phyloP scores from a whole-genome alignment of 2,329 filamentous ascomycete species.

The Talaromyces sp. region DNA sequence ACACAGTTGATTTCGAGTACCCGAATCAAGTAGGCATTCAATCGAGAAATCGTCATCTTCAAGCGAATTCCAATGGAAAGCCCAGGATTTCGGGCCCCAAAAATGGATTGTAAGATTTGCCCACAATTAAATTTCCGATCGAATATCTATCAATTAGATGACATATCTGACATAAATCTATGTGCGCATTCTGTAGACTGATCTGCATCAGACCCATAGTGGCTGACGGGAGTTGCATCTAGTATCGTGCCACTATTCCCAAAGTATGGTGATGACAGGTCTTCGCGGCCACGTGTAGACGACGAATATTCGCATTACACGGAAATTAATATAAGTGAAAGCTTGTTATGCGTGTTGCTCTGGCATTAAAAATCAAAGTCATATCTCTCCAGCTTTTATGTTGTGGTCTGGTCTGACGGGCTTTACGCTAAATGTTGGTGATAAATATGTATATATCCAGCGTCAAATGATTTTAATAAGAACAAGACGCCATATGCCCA shows the following conservation, averaged over 20 bases:
- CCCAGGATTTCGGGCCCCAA: background rate
- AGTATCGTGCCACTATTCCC: background rate
- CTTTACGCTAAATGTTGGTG: no score
- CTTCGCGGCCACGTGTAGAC: background rate
- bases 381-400: no score
- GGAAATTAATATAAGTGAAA: no score
- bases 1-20: background rate
- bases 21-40: background rate
- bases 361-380: no score
- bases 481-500: no score
- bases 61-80: background rate
- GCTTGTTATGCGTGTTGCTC: no score
- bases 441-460: no score
- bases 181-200: background rate
- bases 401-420: no score
- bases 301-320: background rate
- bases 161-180: background rate
- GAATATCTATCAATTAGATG: background rate
- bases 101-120: background rate
- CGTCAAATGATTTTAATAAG: no score
- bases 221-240: background rate
- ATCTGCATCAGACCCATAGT: background rate
- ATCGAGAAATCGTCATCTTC: background rate
- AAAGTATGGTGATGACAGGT: background rate
- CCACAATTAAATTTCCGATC: background rate